A percentile compares a stretch with the other conserved stretches of the same genome.
These are phyloP conservation scores for Kluyveromyces wickerhamii DNA, from an alignment of 805 yeast genomes.

Conservation along the genomic window DNA sequence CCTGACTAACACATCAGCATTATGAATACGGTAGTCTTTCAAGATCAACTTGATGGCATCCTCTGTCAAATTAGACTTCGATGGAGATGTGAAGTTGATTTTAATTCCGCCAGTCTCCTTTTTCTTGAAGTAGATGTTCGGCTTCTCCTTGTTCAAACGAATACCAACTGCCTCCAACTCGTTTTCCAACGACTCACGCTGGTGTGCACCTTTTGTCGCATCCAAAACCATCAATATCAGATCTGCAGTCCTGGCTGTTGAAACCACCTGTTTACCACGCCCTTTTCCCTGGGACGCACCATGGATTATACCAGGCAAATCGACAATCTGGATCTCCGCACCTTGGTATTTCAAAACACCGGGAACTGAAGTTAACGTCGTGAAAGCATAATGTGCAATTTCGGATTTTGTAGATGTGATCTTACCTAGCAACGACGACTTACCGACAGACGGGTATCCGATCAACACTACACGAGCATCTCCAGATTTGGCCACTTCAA, in stretches of 20 bases:
- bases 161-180: slow-evolving; percentile 94
- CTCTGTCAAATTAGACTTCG: slow-evolving; percentile 65
- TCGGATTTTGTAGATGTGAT: slow-evolving; percentile 92
- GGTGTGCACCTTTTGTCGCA: slow-evolving; percentile 90
- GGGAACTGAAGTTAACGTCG: slow-evolving; percentile 93
- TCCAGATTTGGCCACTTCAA: slow-evolving; percentile 91
- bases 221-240: slow-evolving; percentile 87
- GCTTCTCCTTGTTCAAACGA: slow-evolving; percentile 71
- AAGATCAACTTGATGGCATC: slow-evolving; percentile 68
- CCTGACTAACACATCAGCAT: slow-evolving; percentile 85
- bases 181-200: slow-evolving; percentile 73
- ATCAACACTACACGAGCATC: slow-evolving; percentile 93
- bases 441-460: slow-evolving; percentile 98
- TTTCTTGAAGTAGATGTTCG: slow-evolving; percentile 65
- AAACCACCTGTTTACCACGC: slow-evolving; percentile 92
- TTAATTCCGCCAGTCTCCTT: slow-evolving; percentile 92
- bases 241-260: slow-evolving; percentile 94
- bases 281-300: slow-evolving; percentile 98
- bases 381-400: slow-evolving; percentile 91
- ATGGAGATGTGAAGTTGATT: slow-evolving; percentile 71
- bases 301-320: slow-evolving; percentile 92
- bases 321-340: slow-evolving; percentile 95
- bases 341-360: slow-evolving; percentile 94
- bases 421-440: slow-evolving; percentile 80
- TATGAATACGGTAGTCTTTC: slow-evolving; percentile 83